Evolutionary conservation across 2,329 filamentous ascomycete species (phyloP).

Genomic region (Aspergillus oerlinghausenensis): DNA sequence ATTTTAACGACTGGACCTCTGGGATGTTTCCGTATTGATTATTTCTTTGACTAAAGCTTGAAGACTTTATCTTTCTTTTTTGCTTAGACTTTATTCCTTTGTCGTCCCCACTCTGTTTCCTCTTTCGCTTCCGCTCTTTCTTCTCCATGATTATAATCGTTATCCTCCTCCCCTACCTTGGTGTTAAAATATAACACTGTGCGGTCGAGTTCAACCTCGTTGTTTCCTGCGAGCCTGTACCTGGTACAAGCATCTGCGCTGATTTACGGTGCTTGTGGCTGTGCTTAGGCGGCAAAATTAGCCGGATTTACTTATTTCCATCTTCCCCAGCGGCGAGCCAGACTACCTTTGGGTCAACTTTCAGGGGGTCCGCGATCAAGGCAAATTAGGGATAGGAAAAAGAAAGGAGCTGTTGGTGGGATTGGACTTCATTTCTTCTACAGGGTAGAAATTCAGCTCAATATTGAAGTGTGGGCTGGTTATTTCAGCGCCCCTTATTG

Average conservation of each 20-base stretch:
- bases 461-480: neutral
- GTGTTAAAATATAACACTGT: neutral
- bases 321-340: neutral
- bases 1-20: neutral
- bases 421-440: neutral
- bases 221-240: neutral
- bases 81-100: neutral
- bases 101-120: neutral
- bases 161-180: neutral
- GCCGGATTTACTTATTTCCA: conserved; percentile 6
- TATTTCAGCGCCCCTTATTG: neutral
- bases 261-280: conserved; percentile 4
- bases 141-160: conserved; percentile 11
- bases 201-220: neutral
- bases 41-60: neutral
- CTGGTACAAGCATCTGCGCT: neutral
- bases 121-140: conserved; percentile 4
- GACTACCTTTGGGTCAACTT: neutral
- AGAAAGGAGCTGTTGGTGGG: neutral
- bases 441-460: neutral
- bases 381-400: neutral
- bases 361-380: conserved; percentile 3
- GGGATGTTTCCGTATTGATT: neutral
- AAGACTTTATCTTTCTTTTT: neutral
- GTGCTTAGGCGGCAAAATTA: conserved; percentile 10